Base-by-base conservation (phyloP, 73 alveolate species). In the Tetrahymena malaccensis region DNA sequence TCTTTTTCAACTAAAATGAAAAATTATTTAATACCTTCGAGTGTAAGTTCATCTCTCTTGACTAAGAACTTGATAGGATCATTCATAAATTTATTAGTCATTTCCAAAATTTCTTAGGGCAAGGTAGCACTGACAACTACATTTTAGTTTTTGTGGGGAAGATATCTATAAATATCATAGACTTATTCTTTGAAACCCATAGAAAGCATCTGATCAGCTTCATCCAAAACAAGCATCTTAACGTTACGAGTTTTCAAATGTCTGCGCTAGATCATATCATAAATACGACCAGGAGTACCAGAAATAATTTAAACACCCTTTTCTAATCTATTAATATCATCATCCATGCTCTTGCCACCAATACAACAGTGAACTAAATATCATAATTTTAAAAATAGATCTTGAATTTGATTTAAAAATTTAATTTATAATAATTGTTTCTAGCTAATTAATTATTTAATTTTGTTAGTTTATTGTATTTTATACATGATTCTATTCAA, bases 201-300 rank as follows among this genome's bases (percentile, higher is more conserved):
- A 85, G 96, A 98, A 33, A 99, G 98, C 99, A 99, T 98, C 98
- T 99, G 99, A 95, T 99, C 99, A 84, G 99, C 99, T 96, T 99
- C 99, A 94, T 99, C 99, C 85, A 99, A 96, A 84, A 99, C 95
- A 43, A 99, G 96, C 99, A 98, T 97, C 97, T 99, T 99, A 43
- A 99, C 96, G 96, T 97, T 96, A 58, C 98, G 85, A 84, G 99
- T 96, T 50, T 97, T 94, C 38, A 99, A 96, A 40, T 97, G 97
- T 94, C 98, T 96, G 89, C 99, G 95, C 85, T 97, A 96, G 93
- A 98, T 98, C 99, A 99, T 98, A 97, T 99, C 99, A 96, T 95
- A 98, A 83, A 99, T 99, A 37, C 99, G 96, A 25, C 99, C 99
- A 10, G 99, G 99, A 8, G 99, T 99, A n/a, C 99, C 99, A 16